Conservation (phyloP, 2,329 filamentous ascomycete species). For the Fusarium incarnatum region DNA sequence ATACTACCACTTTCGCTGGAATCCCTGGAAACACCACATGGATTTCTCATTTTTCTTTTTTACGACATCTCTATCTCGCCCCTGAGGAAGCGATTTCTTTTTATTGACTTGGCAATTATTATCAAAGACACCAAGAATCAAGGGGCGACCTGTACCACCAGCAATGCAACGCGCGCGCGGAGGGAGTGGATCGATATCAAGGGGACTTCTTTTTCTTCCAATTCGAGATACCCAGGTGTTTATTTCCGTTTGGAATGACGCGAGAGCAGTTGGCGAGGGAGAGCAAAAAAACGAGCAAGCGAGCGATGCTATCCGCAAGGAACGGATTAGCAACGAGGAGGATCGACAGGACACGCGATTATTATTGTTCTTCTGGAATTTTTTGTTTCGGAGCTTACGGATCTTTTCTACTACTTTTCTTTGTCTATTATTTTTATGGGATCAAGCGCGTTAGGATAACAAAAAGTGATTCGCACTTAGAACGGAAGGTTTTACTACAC, state of each 20-base stretch:
- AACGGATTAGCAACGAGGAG: constrained; percentile 25
- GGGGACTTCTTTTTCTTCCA: constrained; percentile 49
- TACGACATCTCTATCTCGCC: constrained; percentile 43
- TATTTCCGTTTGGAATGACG: constrained; percentile 47
- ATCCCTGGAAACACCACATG: constrained; percentile 41
- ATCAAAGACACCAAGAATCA: constrained; percentile 43
- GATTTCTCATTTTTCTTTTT: constrained; percentile 40
- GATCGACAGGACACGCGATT: constrained; percentile 31
- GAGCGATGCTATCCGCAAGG: constrained; percentile 7
- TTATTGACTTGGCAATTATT: constrained; percentile 41
- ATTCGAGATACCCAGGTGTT: constrained; percentile 54
- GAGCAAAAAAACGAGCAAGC: constrained; percentile 28
- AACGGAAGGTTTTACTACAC: constrained; percentile 45
- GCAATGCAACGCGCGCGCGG: constrained; percentile 46
- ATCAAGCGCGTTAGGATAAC: constrained; percentile 43
- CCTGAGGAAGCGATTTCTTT: constrained; percentile 43
- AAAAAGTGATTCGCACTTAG: constrained; percentile 48
- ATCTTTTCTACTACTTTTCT: constrained; percentile 18
- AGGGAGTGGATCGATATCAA: constrained; percentile 47
- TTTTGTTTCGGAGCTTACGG: constrained; percentile 32
- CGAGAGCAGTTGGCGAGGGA: constrained; percentile 46
- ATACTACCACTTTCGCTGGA: constrained; percentile 48
- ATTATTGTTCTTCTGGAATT: constrained; percentile 19
- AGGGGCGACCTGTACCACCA: constrained; percentile 52
- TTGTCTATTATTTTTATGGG: constrained; percentile 15